Conservation (phyloP, 305 asterid species). For the Andrographis paniculata region DNA sequence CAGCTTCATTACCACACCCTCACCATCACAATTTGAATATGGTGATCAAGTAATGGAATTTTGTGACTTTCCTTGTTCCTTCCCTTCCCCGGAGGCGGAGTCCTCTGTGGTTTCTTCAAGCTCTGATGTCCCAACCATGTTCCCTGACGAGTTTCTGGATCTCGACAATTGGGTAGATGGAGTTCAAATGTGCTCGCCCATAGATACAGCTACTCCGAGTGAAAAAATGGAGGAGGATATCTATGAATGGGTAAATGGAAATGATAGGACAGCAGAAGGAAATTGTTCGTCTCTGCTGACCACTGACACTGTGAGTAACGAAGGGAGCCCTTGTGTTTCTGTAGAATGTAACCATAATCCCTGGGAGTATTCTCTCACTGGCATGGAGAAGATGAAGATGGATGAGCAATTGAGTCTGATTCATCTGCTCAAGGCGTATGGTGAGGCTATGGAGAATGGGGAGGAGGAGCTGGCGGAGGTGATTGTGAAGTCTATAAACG, state of each 20-base stretch:
- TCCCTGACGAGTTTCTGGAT: slow-evolving; percentile 26
- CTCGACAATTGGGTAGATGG: slow-evolving; percentile 26
- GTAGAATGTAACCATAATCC: slow-evolving; percentile 29
- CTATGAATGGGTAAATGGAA: slow-evolving; percentile 39
- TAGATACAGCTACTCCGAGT: slow-evolving; percentile 22
- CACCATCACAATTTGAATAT: too few relatives aligned
- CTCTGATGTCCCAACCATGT: slow-evolving; percentile 27
- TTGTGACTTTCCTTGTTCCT: slow-evolving; percentile 27
- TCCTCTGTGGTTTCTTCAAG: slow-evolving; percentile 27
- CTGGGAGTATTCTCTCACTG: slow-evolving; percentile 7
- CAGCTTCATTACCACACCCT: slow-evolving; percentile 20
- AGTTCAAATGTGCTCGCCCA: slow-evolving; percentile 16
- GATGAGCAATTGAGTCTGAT: slow-evolving; percentile 31
- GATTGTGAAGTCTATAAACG: slow-evolving; percentile 29
- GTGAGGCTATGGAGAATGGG: slow-evolving; percentile 52
- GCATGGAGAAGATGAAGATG: slow-evolving; percentile 23
- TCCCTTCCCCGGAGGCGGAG: slow-evolving; percentile 24
- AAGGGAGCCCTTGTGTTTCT: slow-evolving; percentile 32
- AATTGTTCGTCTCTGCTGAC: slow-evolving; percentile 28
- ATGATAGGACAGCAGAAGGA: slow-evolving; percentile 20
- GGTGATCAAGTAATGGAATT: slow-evolving; percentile 23
- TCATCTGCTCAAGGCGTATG: slow-evolving; percentile 53
- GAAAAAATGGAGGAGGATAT: slow-evolving; percentile 24
- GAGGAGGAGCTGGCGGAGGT: slow-evolving; percentile 41
- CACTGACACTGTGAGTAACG: slow-evolving; percentile 28